Evolutionary conservation across 352 stramenopile genomes (phyloP).

Genomic region (Thalassiosira mediterranea): DNA sequence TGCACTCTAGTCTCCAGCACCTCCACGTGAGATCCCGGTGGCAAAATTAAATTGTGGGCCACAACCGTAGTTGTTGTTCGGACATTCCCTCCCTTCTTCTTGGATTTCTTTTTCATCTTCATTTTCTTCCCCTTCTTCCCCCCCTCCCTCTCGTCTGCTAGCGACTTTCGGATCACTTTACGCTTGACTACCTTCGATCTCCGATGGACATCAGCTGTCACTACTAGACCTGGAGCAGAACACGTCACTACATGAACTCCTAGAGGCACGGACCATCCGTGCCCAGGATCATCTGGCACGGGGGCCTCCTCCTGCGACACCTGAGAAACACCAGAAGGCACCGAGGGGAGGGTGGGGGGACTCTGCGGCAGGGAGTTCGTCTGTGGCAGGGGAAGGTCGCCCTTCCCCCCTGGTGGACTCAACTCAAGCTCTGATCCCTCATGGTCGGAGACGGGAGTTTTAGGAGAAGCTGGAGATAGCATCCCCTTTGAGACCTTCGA

Average conservation of each 20-base stretch:
- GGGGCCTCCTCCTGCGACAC: not conserved
- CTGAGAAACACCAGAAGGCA: not conserved
- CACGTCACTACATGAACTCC: conserved; percentile 48
- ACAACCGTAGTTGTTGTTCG: conserved; percentile 20
- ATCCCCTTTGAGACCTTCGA: not conserved
- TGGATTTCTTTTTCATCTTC: conserved; percentile 34
- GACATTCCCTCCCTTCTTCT: conserved; percentile 4
- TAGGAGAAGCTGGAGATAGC: too few relatives aligned
- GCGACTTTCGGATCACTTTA: conserved; percentile 38
- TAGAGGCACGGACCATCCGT: conserved; percentile 50
- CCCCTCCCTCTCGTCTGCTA: not conserved
- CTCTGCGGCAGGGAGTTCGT: not conserved
- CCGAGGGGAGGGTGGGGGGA: not conserved
- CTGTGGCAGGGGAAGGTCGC: not conserved
- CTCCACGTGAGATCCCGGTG: conserved; percentile 40
- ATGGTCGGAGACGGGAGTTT: not conserved
- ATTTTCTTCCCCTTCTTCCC: conserved; percentile 6
- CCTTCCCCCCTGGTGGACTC: not conserved
- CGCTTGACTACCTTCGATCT: conserved; percentile 37
- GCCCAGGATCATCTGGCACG: conserved; percentile 4
- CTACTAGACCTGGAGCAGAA: conserved; percentile 33
- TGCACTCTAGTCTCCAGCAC: conserved; percentile 52
- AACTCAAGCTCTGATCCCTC: not conserved
- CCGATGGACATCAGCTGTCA: conserved; percentile 42
- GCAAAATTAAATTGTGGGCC: conserved; percentile 36